A percentile compares a stretch with the other conserved stretches of the same genome.
These are phyloP conservation scores for Cladophialophora psammophila DNA, from an alignment of 2,329 filamentous ascomycete genomes.

Conservation along the genomic window DNA sequence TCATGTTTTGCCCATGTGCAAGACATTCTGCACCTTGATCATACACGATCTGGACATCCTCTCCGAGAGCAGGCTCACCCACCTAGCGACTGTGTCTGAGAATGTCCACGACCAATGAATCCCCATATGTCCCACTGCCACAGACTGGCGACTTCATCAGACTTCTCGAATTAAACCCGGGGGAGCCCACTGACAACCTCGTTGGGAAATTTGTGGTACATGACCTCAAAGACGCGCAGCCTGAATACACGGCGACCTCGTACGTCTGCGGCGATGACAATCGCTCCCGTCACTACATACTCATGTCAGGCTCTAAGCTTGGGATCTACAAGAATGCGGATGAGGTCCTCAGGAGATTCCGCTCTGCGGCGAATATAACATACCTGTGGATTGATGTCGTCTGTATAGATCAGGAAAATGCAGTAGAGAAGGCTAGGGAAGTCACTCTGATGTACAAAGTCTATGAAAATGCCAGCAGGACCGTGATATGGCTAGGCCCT, in stretches of 20 bases:
- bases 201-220: conserved; percentile 22
- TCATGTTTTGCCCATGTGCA: not conserved
- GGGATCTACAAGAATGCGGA: conserved; percentile 31
- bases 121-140: conserved; percentile 18
- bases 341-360: conserved; percentile 24
- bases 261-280: conserved; percentile 29
- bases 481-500: conserved; percentile 26
- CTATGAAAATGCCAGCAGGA: conserved; percentile 25
- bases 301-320: conserved; percentile 16
- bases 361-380: conserved; percentile 1
- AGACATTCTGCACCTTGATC: not conserved
- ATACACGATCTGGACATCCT: not conserved
- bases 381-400: conserved; percentile 28
- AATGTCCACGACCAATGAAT: conserved; percentile 3
- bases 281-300: conserved; percentile 10
- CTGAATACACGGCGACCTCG: conserved; percentile 23
- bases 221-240: conserved; percentile 20
- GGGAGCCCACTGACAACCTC: conserved; percentile 9
- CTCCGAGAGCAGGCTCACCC: not conserved
- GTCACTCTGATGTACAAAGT: conserved; percentile 23
- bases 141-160: conserved; percentile 24
- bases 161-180: conserved; percentile 18
- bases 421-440: conserved; percentile 26
- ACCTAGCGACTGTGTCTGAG: not conserved
- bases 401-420: conserved; percentile 25